Evolutionary conservation across 2,329 filamentous ascomycete species (phyloP), one percentile per base, ranked within the genome.

Genomic region (Ceratocystis colombiana): DNA sequence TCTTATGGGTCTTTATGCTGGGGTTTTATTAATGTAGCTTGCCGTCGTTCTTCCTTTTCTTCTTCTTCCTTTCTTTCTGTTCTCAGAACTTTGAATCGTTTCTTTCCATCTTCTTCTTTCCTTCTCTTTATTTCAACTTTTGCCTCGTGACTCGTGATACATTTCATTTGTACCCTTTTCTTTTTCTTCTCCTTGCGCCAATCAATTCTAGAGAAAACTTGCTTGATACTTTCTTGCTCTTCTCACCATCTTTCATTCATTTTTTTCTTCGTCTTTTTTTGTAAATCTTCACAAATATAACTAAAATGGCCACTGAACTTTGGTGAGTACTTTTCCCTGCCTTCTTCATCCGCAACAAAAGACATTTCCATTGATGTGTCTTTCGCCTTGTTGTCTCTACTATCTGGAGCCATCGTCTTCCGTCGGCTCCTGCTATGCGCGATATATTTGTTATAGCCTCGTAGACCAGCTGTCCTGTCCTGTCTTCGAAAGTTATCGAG

Each of bases 271-370:
- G 67, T 69, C 62, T 65, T 67, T 64, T 68, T 68, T 25, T 20
- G 62, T 65, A 68, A 66, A 63, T 46, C 69, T 67, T 71, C 70
- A 69, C 71, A 65, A 68, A 74, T 70, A 74, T 74, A 75, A 74
- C 70, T 81, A 87, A 79, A 74, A 93, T 94, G 89, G 78, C 85
- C 76, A 80, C 87, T 74, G 88, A 92, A 81, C 83, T 88, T 77
- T 94, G 89, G 89, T 94, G 83, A 80, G 88, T 85, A 75, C 75
- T 64, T 68, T 74, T 73, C 73, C 69, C 71, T 66, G n/a, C 53
- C 10, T 22, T 71, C 71, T 53, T 37, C 70, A 41, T 17, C 37
- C 25, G 33, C 37, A 33, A 61, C 22, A 6, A 20, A 10, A 20
- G 37, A 69, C 70, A 69, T 72, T 72, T 71, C 71, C 70, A 33